Conservation (phyloP, 108 stramenopile species). For the Aurantiochytrium sp. region DNA sequence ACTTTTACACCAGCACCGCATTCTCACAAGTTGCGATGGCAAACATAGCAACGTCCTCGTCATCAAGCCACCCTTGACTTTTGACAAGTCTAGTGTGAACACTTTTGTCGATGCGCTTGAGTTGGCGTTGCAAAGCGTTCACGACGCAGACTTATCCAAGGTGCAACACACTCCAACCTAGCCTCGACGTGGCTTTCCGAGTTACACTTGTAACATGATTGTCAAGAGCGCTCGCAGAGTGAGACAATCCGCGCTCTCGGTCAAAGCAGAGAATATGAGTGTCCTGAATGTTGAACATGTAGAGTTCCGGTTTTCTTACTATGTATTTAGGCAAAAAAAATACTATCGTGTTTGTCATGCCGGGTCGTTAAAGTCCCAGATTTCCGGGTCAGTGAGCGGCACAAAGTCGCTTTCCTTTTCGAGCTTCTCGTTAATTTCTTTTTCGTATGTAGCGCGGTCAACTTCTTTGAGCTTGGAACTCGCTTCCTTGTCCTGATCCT, state of each 20-base stretch:
- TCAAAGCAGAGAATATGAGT: too few species aligned
- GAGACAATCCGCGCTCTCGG: too few species aligned
- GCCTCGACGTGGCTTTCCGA: too few species aligned
- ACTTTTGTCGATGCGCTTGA: background rate
- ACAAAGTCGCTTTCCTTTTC: background rate
- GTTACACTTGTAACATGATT: background rate
- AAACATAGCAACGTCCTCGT: constrained; percentile 76
- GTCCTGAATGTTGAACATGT: too few species aligned
- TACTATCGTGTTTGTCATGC: background rate
- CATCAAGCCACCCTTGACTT: constrained; percentile 88
- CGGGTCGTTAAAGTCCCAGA: background rate
- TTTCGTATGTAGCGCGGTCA: background rate
- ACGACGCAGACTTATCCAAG: background rate
- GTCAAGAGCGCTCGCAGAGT: background rate
- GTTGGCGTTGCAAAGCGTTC: background rate
- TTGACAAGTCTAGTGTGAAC: constrained; percentile 43
- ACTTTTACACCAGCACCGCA: constrained; percentile 37
- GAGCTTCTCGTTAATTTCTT: background rate
- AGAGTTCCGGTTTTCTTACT: too few species aligned
- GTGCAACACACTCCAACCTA: background rate
- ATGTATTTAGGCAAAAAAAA: too few species aligned
- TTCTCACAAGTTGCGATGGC: constrained; percentile 80
- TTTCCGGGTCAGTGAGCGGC: background rate
- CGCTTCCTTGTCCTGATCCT: too few species aligned
- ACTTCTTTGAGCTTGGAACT: too few species aligned